phyloP scores from a whole-genome alignment of 2,329 filamentous ascomycete genomes.

The Pleoardoris graminearum region DNA sequence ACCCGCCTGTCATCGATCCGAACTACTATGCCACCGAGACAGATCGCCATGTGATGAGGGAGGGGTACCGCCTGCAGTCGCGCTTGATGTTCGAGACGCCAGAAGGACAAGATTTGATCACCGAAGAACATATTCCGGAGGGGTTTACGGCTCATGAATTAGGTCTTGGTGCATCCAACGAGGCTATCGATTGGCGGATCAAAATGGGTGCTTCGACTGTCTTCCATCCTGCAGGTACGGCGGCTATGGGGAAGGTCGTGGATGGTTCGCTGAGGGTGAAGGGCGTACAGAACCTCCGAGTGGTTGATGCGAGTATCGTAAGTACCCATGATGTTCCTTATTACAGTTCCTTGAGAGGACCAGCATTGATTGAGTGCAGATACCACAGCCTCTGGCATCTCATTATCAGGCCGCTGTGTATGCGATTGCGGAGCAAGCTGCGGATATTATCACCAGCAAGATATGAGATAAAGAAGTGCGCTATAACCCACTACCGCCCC shows the following conservation, averaged over 20 bases:
- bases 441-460: constrained; percentile 17
- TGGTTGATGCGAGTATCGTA: constrained; percentile 42
- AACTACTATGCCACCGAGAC: constrained; percentile 58
- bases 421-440: constrained; percentile 29
- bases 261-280: constrained; percentile 55
- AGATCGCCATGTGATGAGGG: constrained; percentile 49
- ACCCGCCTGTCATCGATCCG: constrained; percentile 56
- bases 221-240: constrained; percentile 63
- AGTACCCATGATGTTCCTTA: constrained; percentile 2
- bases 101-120: constrained; percentile 50
- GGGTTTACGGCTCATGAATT: constrained; percentile 22
- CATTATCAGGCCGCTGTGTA: constrained; percentile 31
- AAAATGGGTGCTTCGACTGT: constrained; percentile 48
- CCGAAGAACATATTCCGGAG: constrained; percentile 49
- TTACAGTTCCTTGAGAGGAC: not conserved
- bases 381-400: constrained; percentile 25
- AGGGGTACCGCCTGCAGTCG: constrained; percentile 53
- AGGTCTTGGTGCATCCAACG: constrained; percentile 54
- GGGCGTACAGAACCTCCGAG: constrained; percentile 55
- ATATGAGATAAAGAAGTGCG: too few species aligned
- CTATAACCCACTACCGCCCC: too few species aligned
- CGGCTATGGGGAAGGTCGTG: constrained; percentile 57
- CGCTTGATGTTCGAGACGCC: constrained; percentile 48
- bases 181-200: constrained; percentile 57
- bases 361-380: constrained; percentile 14